Conservation (phyloP, 1,139 yeast species). For the Casaregolazyma suthepensis region DNA sequence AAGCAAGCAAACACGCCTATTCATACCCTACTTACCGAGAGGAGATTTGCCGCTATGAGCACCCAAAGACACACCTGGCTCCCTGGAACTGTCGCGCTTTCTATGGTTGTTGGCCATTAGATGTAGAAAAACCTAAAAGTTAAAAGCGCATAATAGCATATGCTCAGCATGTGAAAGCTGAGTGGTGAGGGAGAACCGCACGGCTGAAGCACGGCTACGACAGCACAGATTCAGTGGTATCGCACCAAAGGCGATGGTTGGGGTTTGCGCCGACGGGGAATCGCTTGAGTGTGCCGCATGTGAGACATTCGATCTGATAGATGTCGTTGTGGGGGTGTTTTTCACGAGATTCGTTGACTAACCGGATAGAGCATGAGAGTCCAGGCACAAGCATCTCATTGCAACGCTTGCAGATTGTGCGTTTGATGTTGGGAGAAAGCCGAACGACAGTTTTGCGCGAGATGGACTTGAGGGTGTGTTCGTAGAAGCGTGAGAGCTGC, state of each 20-base stretch:
- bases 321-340: constrained; percentile 29
- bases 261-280: constrained; percentile 38
- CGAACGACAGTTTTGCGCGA: constrained; percentile 60
- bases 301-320: constrained; percentile 25
- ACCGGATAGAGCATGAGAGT: constrained; percentile 32
- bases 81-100: background rate
- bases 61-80: background rate
- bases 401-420: constrained; percentile 59
- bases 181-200: background rate
- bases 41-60: background rate
- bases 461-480: constrained; percentile 35
- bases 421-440: constrained; percentile 54
- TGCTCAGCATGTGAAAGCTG: background rate
- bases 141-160: background rate
- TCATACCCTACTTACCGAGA: background rate
- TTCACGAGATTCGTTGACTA: constrained; percentile 26
- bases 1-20: background rate
- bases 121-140: background rate
- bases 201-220: background rate
- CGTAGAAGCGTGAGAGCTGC: constrained; percentile 44
- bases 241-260: constrained; percentile 28
- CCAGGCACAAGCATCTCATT: constrained; percentile 46
- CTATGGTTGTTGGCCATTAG: background rate
- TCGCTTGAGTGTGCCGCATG: constrained; percentile 35
- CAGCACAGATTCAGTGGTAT: constrained; percentile 7